phyloP scores from a whole-genome alignment of 352 stramenopile genomes.

The Globisporangium canariense region DNA sequence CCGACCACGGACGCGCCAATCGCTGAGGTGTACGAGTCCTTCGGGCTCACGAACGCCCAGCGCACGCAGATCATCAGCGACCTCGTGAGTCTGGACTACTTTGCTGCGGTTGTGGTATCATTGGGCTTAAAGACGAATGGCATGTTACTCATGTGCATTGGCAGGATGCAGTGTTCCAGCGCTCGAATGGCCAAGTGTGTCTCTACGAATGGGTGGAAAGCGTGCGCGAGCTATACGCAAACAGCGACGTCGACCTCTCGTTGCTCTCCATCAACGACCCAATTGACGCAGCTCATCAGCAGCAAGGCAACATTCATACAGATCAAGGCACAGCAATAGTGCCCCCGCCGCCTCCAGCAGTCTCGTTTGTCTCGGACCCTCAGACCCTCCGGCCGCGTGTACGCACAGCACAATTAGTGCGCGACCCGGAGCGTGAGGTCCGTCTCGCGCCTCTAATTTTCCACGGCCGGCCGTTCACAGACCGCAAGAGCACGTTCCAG shows the following conservation, averaged over 20 bases:
- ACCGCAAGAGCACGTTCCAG: conserved; percentile 86
- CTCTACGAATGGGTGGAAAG: conserved; percentile 87
- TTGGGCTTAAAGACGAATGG: too few relatives aligned
- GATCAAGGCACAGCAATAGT: conserved; percentile 11
- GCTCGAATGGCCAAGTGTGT: conserved; percentile 75
- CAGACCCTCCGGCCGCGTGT: conserved; percentile 66
- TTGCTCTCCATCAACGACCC: conserved; percentile 4
- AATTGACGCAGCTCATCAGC: neutral
- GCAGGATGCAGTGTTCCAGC: conserved; percentile 59
- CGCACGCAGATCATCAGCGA: conserved; percentile 60
- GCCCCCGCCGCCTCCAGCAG: neutral
- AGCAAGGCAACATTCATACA: neutral
- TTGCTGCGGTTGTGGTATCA: too few relatives aligned
- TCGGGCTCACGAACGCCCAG: conserved; percentile 69
- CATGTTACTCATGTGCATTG: neutral
- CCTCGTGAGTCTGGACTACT: conserved; percentile 28
- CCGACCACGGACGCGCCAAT: conserved; percentile 65
- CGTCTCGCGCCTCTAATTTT: conserved; percentile 61
- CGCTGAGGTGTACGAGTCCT: conserved; percentile 79
- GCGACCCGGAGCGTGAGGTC: conserved; percentile 51
- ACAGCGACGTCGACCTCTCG: conserved; percentile 32
- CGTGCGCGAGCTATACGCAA: conserved; percentile 68
- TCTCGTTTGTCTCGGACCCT: conserved; percentile 47
- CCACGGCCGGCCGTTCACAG: conserved; percentile 58
- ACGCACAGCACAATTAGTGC: conserved; percentile 51